A percentile compares a stretch with the other conserved stretches of the same genome.
Conservation (phyloP, 345 rosid species). For the Rhizophora apiculata region DNA sequence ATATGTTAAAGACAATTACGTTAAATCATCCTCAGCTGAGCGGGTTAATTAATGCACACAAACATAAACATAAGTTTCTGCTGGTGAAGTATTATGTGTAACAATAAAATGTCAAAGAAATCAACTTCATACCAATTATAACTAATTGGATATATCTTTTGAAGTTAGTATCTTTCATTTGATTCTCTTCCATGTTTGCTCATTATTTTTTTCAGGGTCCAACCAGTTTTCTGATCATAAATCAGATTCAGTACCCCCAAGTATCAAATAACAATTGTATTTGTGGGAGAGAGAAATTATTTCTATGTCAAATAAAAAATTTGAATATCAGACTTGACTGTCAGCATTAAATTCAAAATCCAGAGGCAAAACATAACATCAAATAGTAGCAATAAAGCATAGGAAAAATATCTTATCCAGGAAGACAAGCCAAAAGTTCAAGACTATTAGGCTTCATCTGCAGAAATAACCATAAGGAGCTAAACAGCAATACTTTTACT, state of each 20-base stretch:
- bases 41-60: neutral
- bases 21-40: too few species aligned
- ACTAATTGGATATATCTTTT: neutral
- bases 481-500: slow-evolving; percentile 28
- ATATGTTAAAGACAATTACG: neutral
- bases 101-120: neutral
- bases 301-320: neutral
- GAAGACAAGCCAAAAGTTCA: slow-evolving; percentile 7
- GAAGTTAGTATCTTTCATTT: neutral
- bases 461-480: neutral
- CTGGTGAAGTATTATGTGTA: neutral
- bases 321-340: neutral
- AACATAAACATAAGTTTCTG: neutral
- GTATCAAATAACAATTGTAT: too few species aligned
- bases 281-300: neutral
- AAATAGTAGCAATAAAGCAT: neutral
- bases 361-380: neutral
- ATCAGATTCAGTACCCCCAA: neutral
- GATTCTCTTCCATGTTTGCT: neutral
- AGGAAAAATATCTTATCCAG: neutral
- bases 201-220: neutral
- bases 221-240: neutral
- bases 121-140: neutral
- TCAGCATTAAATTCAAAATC: slow-evolving; percentile 3
- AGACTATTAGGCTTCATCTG: neutral